Evolutionary conservation across 202 grass and related monocot genomes (phyloP).

Genomic region (Musa balbisiana): DNA sequence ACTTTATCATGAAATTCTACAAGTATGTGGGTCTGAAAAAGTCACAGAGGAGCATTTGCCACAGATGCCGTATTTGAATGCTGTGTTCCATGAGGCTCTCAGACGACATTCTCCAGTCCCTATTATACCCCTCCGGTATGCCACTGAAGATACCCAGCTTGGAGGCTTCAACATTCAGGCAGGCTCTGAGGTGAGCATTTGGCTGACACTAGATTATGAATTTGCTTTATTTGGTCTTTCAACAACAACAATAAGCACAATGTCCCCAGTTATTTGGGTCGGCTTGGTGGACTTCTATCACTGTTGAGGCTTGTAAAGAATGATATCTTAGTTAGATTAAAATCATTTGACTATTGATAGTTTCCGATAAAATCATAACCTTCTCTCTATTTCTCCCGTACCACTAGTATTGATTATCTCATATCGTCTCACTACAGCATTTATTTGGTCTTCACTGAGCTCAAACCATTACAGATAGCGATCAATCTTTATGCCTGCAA

Average conservation of each 20-base stretch:
- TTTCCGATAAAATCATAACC: too few relatives aligned
- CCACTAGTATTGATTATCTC: too few relatives aligned
- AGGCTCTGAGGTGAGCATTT: slow-evolving; percentile 45
- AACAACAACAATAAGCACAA: neutral
- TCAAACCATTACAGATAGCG: slow-evolving; percentile 29
- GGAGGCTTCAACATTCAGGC: slow-evolving; percentile 48
- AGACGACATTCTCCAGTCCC: slow-evolving; percentile 51
- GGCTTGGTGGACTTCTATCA: too few relatives aligned
- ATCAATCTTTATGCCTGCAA: slow-evolving; percentile 84
- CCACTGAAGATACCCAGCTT: slow-evolving; percentile 54
- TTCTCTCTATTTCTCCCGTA: too few relatives aligned
- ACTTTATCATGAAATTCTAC: slow-evolving; percentile 53
- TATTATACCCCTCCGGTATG: slow-evolving; percentile 51
- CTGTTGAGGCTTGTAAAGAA: too few relatives aligned
- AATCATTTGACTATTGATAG: too few relatives aligned
- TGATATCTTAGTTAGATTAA: too few relatives aligned
- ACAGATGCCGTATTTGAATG: slow-evolving; percentile 47
- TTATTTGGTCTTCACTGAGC: too few relatives aligned
- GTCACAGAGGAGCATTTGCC: slow-evolving; percentile 62
- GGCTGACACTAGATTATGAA: neutral
- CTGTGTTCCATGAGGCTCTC: slow-evolving; percentile 78
- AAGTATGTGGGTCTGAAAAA: slow-evolving; percentile 35
- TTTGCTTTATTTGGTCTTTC: neutral
- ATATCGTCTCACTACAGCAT: too few relatives aligned
- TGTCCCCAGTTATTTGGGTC: neutral